These are phyloP conservation scores for Eucommia ulmoides DNA, from an alignment of 257 asterid genomes.

Conservation along the genomic window DNA sequence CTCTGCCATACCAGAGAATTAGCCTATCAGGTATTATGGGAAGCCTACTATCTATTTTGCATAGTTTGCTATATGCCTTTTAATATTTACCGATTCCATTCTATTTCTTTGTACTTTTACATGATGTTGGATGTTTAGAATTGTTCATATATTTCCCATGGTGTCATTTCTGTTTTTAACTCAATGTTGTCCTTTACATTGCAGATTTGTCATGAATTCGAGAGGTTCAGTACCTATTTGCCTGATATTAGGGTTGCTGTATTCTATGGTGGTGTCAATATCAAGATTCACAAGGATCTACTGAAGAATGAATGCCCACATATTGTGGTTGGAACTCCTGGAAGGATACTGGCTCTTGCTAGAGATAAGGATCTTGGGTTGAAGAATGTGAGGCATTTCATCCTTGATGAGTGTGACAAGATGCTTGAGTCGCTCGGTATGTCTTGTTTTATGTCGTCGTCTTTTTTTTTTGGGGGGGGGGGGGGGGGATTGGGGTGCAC, in stretches of 20 bases:
- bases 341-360: conserved; percentile 45
- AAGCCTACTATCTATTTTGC: neutral
- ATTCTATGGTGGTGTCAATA: conserved; percentile 43
- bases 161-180: neutral
- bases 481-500: neutral
- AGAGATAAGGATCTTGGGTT: conserved; percentile 42
- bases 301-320: conserved; percentile 57
- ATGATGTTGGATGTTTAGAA: neutral
- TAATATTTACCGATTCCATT: neutral
- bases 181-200: neutral
- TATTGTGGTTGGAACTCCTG: conserved; percentile 56
- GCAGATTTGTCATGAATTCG: conserved; percentile 50
- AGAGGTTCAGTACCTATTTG: conserved; percentile 42
- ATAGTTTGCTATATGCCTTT: neutral
- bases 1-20: conserved; percentile 2
- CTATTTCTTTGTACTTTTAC: neutral
- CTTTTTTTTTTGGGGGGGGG: no score
- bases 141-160: neutral
- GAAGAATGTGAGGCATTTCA: conserved; percentile 52
- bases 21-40: neutral
- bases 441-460: neutral
- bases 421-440: conserved; percentile 60
- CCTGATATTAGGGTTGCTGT: conserved; percentile 45
- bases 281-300: conserved; percentile 40
- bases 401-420: conserved; percentile 55